Evolutionary conservation across 306 rosid genomes (phyloP).

Genomic region (Malus asiatica): DNA sequence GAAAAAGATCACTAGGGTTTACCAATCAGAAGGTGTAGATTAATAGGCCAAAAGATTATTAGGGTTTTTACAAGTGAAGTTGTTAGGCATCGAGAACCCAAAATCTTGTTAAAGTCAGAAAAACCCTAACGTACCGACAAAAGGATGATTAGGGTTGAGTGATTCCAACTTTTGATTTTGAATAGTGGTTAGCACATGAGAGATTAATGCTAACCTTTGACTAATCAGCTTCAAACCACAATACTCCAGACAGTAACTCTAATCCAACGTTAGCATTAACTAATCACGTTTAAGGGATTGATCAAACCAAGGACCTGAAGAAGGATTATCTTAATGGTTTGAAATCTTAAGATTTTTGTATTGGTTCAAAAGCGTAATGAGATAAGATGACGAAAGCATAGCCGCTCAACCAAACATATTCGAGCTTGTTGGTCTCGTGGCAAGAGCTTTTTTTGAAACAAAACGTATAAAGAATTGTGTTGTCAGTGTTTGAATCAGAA

Average conservation of each 20-base stretch:
- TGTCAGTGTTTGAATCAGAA: constrained; percentile 11
- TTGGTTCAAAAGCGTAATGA: neutral
- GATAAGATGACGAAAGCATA: constrained; percentile 44
- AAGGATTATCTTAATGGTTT: neutral
- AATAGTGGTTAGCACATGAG: constrained; percentile 18
- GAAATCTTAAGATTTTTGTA: constrained; percentile 4
- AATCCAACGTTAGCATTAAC: constrained; percentile 11
- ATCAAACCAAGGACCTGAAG: neutral
- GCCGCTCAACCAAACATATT: constrained; percentile 27
- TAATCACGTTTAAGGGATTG: constrained; percentile 10
- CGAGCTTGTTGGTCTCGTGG: constrained; percentile 25
- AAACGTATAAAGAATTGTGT: constrained; percentile 4
- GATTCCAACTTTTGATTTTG: neutral
- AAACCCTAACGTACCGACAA: neutral
- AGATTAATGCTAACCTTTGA: constrained; percentile 17
- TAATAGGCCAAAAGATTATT: neutral
- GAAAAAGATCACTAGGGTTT: too few relatives aligned
- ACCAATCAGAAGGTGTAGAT: neutral
- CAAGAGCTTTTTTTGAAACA: constrained; percentile 18
- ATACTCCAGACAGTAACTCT: constrained; percentile 7
- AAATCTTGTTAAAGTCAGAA: neutral
- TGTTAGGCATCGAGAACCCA: neutral
- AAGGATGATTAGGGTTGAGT: neutral
- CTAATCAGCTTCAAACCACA: neutral
- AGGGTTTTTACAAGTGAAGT: neutral